phyloP scores from a whole-genome alignment of 495 filamentous ascomycete species.

The Podospora anserina region DNA sequence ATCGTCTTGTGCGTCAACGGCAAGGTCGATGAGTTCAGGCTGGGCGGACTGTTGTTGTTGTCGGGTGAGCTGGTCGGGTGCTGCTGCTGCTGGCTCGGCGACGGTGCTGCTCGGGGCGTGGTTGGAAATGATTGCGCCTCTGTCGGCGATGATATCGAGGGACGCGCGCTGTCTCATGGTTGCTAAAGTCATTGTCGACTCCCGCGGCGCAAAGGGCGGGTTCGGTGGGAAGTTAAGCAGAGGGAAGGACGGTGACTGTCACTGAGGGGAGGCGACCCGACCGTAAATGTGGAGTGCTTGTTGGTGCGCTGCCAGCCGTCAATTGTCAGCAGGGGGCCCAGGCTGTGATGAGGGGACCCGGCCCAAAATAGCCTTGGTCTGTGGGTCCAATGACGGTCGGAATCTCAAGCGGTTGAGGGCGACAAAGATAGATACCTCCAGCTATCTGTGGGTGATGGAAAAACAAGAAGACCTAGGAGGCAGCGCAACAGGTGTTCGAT shows the following conservation, averaged over 20 bases:
- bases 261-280: slow-evolving; percentile 19
- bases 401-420: neutral
- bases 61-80: neutral
- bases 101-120: slow-evolving; percentile 5
- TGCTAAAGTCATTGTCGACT: slow-evolving; percentile 9
- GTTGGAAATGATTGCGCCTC: neutral
- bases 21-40: slow-evolving; percentile 7
- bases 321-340: slow-evolving; percentile 23
- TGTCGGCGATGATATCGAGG: slow-evolving; percentile 46
- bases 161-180: slow-evolving; percentile 37
- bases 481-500: neutral
- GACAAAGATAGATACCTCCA: too few relatives aligned
- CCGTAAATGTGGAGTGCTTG: slow-evolving; percentile 23
- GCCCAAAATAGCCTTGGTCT: slow-evolving; percentile 31
- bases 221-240: slow-evolving; percentile 1
- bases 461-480: neutral
- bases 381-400: slow-evolving; percentile 1
- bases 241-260: slow-evolving; percentile 1
- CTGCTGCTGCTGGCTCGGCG: slow-evolving; percentile 14
- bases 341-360: slow-evolving; percentile 8
- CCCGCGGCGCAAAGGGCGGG: slow-evolving; percentile 27
- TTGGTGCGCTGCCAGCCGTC: slow-evolving; percentile 24
- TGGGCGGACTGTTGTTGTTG: neutral
- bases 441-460: too few relatives aligned
- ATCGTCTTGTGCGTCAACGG: slow-evolving; percentile 23